These are phyloP conservation scores for Rhododendron vialii DNA, from an alignment of 148 eudicot species.

Conservation along the genomic window DNA sequence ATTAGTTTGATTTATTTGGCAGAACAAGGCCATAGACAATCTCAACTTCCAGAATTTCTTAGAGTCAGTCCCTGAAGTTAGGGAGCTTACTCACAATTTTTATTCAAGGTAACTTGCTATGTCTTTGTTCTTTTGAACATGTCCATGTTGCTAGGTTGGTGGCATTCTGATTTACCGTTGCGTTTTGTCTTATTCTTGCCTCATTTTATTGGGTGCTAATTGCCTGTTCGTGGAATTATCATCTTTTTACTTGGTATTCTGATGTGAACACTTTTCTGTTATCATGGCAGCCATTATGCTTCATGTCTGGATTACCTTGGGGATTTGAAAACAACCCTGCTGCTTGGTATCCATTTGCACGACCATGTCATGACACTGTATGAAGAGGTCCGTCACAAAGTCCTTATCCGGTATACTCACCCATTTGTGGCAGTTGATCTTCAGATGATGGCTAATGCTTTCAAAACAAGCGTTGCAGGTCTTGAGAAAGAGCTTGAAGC, in stretches of 20 bases:
- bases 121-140: too few species aligned
- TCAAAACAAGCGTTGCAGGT: conserved; percentile 14
- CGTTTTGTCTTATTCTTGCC: not conserved
- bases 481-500: conserved; percentile 89
- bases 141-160: too few species aligned
- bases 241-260: not conserved
- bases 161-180: not conserved
- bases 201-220: not conserved
- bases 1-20: not conserved
- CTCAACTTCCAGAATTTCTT: too few species aligned
- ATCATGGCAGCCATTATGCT: conserved; percentile 81
- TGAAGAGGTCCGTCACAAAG: conserved; percentile 77
- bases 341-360: conserved; percentile 85
- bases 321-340: conserved; percentile 68
- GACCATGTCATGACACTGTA: conserved; percentile 55
- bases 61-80: too few species aligned
- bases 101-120: too few species aligned
- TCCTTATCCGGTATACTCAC: conserved; percentile 83
- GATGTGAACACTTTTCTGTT: not conserved
- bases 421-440: conserved; percentile 69
- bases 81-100: too few species aligned
- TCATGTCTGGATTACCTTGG: conserved; percentile 83
- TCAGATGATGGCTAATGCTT: too few species aligned
- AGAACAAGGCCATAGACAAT: too few species aligned
- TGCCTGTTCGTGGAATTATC: not conserved